phyloP scores from a whole-genome alignment of 768 basidiomycete genomes.

The Cystoderma amianthinum region DNA sequence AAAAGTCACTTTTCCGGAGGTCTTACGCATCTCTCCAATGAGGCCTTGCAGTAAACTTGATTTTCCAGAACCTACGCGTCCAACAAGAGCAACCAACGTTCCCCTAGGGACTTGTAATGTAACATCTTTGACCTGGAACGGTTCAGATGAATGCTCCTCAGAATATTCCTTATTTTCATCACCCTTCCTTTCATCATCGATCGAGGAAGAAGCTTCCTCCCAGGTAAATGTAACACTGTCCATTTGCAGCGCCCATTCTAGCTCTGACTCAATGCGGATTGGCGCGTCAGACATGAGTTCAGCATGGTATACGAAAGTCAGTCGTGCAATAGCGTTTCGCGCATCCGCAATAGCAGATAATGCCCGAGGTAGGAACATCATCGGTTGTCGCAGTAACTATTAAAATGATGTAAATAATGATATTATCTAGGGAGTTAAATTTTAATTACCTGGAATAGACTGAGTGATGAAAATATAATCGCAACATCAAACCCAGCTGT shows the following conservation, averaged over 20 bases:
- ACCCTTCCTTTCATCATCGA: slow-evolving; percentile 7
- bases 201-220: slow-evolving; percentile 29
- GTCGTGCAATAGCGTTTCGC: slow-evolving; percentile 49
- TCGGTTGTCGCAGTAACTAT: slow-evolving; percentile 60
- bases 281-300: slow-evolving; percentile 37
- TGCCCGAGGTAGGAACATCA: slow-evolving; percentile 59
- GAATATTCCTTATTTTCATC: background rate
- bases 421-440: background rate
- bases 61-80: slow-evolving; percentile 66
- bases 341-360: slow-evolving; percentile 61
- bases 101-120: slow-evolving; percentile 51
- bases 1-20: slow-evolving; percentile 45
- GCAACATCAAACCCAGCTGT: slow-evolving; percentile 54
- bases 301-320: slow-evolving; percentile 46
- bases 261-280: slow-evolving; percentile 34
- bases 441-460: slow-evolving; percentile 42
- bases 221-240: slow-evolving; percentile 58
- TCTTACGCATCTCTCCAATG: slow-evolving; percentile 62
- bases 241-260: slow-evolving; percentile 42
- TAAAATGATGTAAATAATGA: slow-evolving; percentile 1
- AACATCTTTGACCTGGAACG: slow-evolving; percentile 47
- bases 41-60: slow-evolving; percentile 55
- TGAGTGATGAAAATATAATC: slow-evolving; percentile 60
- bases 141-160: slow-evolving; percentile 6
- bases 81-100: slow-evolving; percentile 54